Conservation (phyloP, 179 eudicot species). For the Spergularia azorica region DNA sequence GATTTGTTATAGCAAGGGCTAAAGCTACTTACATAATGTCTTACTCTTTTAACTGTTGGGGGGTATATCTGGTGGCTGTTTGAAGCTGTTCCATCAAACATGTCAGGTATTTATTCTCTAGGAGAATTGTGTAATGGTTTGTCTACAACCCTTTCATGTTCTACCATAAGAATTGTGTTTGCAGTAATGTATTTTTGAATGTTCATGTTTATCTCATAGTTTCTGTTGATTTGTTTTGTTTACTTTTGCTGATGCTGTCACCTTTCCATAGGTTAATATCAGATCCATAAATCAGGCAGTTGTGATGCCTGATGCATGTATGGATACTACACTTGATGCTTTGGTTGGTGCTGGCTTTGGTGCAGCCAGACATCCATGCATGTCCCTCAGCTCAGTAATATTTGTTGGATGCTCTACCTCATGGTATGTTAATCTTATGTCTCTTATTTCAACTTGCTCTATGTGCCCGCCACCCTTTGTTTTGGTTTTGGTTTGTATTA, state of each 20-base stretch:
- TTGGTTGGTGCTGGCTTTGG: slow-evolving; percentile 75
- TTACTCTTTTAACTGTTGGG: neutral
- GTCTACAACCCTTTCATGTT: neutral
- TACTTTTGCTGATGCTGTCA: neutral
- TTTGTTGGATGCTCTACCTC: slow-evolving; percentile 66
- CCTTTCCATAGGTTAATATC: slow-evolving; percentile 54
- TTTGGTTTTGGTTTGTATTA: neutral
- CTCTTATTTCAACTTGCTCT: neutral
- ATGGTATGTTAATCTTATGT: slow-evolving; percentile 45
- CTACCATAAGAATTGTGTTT: neutral
- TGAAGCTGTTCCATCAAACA: neutral
- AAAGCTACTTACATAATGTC: neutral
- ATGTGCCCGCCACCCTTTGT: neutral
- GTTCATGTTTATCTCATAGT: neutral
- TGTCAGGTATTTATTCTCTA: neutral
- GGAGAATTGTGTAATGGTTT: neutral
- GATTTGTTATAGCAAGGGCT: neutral
- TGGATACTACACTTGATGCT: slow-evolving; percentile 72
- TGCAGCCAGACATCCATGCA: slow-evolving; percentile 73
- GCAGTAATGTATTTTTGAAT: neutral
- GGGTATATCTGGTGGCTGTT: neutral
- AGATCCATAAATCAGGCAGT: slow-evolving; percentile 71
- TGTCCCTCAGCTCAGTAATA: slow-evolving; percentile 68
- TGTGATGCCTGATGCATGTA: slow-evolving; percentile 75
- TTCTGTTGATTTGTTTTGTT: neutral